Conservation (phyloP, 805 yeast genomes). For the Sugiyamaella floridensis region DNA sequence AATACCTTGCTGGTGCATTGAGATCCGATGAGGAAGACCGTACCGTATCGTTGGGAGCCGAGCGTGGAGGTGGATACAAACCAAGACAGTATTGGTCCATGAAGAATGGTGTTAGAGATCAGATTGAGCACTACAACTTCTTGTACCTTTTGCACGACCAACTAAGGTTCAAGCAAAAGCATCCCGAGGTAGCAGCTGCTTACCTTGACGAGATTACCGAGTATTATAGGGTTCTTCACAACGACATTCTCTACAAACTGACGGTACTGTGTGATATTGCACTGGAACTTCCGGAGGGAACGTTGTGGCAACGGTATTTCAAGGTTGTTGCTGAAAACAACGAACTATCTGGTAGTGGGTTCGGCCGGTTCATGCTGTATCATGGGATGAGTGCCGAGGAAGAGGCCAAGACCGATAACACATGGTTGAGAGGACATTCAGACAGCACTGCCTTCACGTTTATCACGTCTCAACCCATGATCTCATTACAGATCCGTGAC, state of each 20-base stretch:
- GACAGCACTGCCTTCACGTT: slow-evolving; percentile 39
- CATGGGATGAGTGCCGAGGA: slow-evolving; percentile 31
- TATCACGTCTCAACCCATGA: slow-evolving; percentile 37
- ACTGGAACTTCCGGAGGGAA: slow-evolving; percentile 43
- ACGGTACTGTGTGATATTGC: slow-evolving; percentile 39
- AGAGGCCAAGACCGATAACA: slow-evolving; percentile 31
- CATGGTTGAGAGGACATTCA: slow-evolving; percentile 44
- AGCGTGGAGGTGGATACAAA: slow-evolving; percentile 43
- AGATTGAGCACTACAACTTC: slow-evolving; percentile 40
- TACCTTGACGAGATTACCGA: slow-evolving; percentile 36
- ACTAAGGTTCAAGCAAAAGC: slow-evolving; percentile 25
- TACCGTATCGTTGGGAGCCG: slow-evolving; percentile 35
- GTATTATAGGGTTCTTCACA: slow-evolving; percentile 37
- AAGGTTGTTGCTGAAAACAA: slow-evolving; percentile 30
- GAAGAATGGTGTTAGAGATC: slow-evolving; percentile 38
- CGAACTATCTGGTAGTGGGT: slow-evolving; percentile 35
- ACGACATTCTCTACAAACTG: slow-evolving; percentile 34
- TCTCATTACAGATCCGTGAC: slow-evolving; percentile 36
- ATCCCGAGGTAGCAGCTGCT: slow-evolving; percentile 38
- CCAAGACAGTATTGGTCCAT: slow-evolving; percentile 45
- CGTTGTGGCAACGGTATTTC: slow-evolving; percentile 35
- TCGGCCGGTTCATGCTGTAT: slow-evolving; percentile 36
- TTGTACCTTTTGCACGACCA: slow-evolving; percentile 36
- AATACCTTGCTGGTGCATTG: slow-evolving; percentile 38
- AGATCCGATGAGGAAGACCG: slow-evolving; percentile 28